phyloP scores from a whole-genome alignment of 2,329 filamentous ascomycete species.

The Dactylellina drechsleri region DNA sequence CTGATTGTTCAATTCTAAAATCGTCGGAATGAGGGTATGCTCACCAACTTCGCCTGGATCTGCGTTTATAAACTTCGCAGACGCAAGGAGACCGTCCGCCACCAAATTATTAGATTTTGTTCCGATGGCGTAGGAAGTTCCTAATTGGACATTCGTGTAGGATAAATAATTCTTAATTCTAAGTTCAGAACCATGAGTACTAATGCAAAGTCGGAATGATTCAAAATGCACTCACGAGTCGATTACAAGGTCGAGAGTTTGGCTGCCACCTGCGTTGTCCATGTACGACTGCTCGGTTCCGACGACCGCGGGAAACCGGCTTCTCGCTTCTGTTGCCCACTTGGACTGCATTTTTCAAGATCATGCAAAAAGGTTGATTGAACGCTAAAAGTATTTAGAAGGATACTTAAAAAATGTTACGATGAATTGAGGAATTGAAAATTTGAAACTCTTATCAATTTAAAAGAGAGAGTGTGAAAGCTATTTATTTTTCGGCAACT shows the following conservation, averaged over 20 bases:
- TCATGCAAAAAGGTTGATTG: background rate
- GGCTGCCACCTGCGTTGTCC: constrained; percentile 82
- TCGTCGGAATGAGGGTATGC: background rate
- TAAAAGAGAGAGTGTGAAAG: too few relatives aligned
- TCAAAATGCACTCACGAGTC: constrained; percentile 67
- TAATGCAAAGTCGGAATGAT: background rate
- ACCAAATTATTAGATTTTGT: constrained; percentile 71
- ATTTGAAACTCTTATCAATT: too few relatives aligned
- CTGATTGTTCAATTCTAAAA: background rate
- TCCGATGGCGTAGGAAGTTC: constrained; percentile 73
- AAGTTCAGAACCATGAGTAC: too few relatives aligned
- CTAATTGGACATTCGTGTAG: constrained; percentile 78
- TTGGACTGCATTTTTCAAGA: constrained; percentile 30
- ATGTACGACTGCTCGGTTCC: constrained; percentile 62
- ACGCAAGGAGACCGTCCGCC: constrained; percentile 70
- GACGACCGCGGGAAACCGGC: constrained; percentile 44
- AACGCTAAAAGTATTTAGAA: background rate
- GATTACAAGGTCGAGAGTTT: constrained; percentile 74
- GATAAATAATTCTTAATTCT: constrained; percentile 74
- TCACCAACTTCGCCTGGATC: constrained; percentile 72
- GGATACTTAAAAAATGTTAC: background rate
- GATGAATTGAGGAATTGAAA: background rate
- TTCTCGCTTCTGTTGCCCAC: constrained; percentile 37
- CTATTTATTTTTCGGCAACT: background rate
- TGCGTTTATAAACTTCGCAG: constrained; percentile 77